Percentiles rank a stretch among this genome's conserved stretches.
These are phyloP conservation scores for Ophiocordyceps camponoti-floridani DNA, from an alignment of 2,329 filamentous ascomycete genomes.

Conservation along the genomic window DNA sequence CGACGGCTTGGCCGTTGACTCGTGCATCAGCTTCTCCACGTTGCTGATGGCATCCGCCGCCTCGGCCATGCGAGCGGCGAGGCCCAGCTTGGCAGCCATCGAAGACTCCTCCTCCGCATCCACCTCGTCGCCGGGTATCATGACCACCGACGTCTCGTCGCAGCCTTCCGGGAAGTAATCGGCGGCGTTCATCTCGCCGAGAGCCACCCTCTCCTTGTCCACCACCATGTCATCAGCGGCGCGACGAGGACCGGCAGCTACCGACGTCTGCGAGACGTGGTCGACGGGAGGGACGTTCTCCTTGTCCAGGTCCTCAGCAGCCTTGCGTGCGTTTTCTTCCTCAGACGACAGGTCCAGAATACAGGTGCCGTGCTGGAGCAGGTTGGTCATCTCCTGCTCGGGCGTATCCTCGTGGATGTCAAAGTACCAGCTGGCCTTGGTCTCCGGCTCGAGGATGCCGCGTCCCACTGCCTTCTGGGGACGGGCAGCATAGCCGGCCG, in stretches of 20 bases:
- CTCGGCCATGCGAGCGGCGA: constrained; percentile 1
- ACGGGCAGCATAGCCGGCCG: constrained; percentile 40
- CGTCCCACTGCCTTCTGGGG: constrained; percentile 12
- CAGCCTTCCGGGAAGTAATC: constrained; percentile 53
- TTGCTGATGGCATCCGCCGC: constrained; percentile 5
- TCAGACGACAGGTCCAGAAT: constrained; percentile 81
- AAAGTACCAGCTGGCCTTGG: constrained; percentile 66
- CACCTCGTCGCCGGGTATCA: constrained; percentile 42
- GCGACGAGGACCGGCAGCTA: too few relatives aligned
- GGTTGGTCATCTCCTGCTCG: constrained; percentile 78
- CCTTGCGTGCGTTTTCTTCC: constrained; percentile 49
- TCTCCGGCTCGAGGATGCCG: constrained; percentile 21
- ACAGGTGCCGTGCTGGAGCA: constrained; percentile 80
- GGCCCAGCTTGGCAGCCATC: too few relatives aligned
- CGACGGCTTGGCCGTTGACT: constrained; percentile 16
- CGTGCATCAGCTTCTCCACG: constrained; percentile 18
- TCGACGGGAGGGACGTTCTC: constrained; percentile 75
- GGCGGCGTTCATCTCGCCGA: constrained; percentile 47
- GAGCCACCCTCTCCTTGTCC: constrained; percentile 45
- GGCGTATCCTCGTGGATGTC: constrained; percentile 86
- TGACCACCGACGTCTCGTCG: constrained; percentile 40
- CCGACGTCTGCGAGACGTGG: constrained; percentile 41
- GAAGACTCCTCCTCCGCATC: too few relatives aligned
- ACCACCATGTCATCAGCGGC: constrained; percentile 36
- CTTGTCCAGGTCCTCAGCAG: constrained; percentile 55